These are phyloP conservation scores for Austroboletus novae-zelandiae DNA, from an alignment of 1,284 basidiomycete species.

Conservation along the genomic window DNA sequence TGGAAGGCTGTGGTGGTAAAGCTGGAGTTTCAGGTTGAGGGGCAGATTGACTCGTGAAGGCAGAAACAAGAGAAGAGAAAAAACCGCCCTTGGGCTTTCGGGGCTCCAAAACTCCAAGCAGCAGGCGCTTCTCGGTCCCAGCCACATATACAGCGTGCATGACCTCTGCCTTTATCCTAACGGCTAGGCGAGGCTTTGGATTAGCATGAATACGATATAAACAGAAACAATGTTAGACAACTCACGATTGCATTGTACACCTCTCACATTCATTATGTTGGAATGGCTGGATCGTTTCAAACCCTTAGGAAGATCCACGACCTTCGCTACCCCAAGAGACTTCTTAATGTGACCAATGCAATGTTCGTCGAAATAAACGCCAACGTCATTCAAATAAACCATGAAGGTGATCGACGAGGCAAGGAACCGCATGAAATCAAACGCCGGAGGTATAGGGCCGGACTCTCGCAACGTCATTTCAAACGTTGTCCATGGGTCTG, in stretches of 20 bases:
- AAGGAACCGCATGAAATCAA: conserved; percentile 89
- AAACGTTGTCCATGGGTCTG: conserved; percentile 82
- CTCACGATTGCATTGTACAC: conserved; percentile 23
- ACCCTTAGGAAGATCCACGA: conserved; percentile 47
- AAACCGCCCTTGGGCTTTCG: conserved; percentile 52
- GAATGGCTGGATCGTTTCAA: conserved; percentile 20
- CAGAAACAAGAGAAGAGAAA: conserved; percentile 77
- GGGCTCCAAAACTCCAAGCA: conserved; percentile 35
- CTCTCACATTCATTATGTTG: conserved; percentile 24
- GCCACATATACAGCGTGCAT: conserved; percentile 79
- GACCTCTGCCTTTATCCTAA: conserved; percentile 81
- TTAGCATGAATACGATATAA: not conserved
- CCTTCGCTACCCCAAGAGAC: conserved; percentile 55
- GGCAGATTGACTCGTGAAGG: conserved; percentile 48
- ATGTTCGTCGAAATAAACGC: conserved; percentile 78
- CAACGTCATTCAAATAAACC: conserved; percentile 73
- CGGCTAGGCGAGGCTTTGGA: conserved; percentile 39
- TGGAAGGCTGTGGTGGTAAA: conserved; percentile 36
- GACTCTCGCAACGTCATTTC: conserved; percentile 88
- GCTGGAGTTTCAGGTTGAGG: conserved; percentile 34
- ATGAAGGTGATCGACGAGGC: conserved; percentile 96
- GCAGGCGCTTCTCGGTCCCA: conserved; percentile 60
- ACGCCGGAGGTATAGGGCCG: conserved; percentile 75
- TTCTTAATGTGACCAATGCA: conserved; percentile 78
- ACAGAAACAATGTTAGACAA: not conserved